A percentile compares a stretch with the other conserved stretches of the same genome.
phyloP scores from a whole-genome alignment of 352 stramenopile species.

The Globisporangium megalacanthum region DNA sequence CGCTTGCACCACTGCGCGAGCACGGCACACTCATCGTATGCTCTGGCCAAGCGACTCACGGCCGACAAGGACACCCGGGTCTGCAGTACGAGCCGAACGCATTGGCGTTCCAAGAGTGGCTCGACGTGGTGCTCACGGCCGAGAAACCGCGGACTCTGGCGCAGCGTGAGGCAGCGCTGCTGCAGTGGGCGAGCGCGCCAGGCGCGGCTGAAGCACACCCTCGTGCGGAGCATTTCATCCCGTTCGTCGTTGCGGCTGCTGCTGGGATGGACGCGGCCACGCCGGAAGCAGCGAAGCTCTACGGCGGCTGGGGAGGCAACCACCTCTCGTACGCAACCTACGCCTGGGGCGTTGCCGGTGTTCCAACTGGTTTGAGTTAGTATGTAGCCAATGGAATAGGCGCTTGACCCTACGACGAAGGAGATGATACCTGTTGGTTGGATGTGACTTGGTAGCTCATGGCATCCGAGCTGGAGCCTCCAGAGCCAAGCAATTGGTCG shows the following conservation, averaged over 20 bases:
- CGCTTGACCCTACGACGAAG: neutral
- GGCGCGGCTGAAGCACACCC: conserved; percentile 31
- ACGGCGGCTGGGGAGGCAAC: conserved; percentile 28
- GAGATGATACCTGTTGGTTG: too few relatives aligned
- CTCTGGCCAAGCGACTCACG: conserved; percentile 59
- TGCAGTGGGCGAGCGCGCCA: conserved; percentile 35
- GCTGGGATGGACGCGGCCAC: conserved; percentile 39
- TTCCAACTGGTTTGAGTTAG: neutral
- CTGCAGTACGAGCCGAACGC: conserved; percentile 10
- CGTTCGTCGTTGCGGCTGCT: conserved; percentile 45
- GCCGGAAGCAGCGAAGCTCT: conserved; percentile 25
- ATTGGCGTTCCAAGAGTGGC: conserved; percentile 37
- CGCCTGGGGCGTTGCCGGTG: conserved; percentile 19
- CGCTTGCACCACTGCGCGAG: conserved; percentile 48
- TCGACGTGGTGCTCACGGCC: conserved; percentile 27
- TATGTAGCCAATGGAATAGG: too few relatives aligned
- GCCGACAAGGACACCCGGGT: conserved; percentile 3
- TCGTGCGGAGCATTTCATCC: conserved; percentile 49
- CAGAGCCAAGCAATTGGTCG: too few relatives aligned
- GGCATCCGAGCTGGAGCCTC: too few relatives aligned
- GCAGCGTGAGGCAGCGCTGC: conserved; percentile 30
- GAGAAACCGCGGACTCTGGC: conserved; percentile 19
- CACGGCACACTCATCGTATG: conserved; percentile 82
- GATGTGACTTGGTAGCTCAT: too few relatives aligned
- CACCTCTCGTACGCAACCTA: conserved; percentile 40